Evolutionary conservation across 495 filamentous ascomycete genomes (phyloP).

Genomic region (Penicillium ochrochloron): DNA sequence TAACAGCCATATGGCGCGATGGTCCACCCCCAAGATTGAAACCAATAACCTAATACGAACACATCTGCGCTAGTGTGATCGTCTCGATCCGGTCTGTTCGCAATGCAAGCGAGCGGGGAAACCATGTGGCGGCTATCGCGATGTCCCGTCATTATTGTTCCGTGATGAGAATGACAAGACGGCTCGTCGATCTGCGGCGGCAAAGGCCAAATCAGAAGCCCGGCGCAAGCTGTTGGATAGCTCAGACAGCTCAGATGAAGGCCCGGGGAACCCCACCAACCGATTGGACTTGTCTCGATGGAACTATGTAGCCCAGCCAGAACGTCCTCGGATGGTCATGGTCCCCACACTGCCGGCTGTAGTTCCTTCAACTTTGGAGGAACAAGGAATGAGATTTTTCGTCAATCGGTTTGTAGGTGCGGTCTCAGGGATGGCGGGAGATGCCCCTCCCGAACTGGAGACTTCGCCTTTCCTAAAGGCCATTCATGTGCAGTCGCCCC

Average conservation of each 20-base stretch:
- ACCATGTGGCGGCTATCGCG: conserved; percentile 32
- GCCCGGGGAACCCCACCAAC: background rate
- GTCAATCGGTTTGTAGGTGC: conserved; percentile 24
- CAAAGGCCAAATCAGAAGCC: conserved; percentile 22
- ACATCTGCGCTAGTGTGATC: conserved; percentile 26
- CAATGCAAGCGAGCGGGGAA: conserved; percentile 33
- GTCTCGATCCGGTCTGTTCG: conserved; percentile 29
- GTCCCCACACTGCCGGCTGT: conserved; percentile 7
- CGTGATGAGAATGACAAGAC: conserved; percentile 32
- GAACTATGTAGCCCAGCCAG: conserved; percentile 7
- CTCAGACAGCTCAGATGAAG: conserved; percentile 4
- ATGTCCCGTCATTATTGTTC: conserved; percentile 28
- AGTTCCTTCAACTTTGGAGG: conserved; percentile 22
- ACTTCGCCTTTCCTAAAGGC: conserved; percentile 9
- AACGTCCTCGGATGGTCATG: background rate
- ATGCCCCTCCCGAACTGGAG: background rate
- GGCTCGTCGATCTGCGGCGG: conserved; percentile 23
- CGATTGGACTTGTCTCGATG: background rate
- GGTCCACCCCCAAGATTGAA: background rate
- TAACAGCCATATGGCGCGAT: background rate
- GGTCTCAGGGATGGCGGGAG: conserved; percentile 1
- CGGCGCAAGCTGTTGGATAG: conserved; percentile 17
- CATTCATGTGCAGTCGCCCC: conserved; percentile 10
- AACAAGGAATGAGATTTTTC: conserved; percentile 30
- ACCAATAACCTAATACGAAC: conserved; percentile 6